Percentiles rank a stretch among this genome's conserved stretches.
These are phyloP conservation scores for Linum tenue DNA, from an alignment of 345 rosid species.

Conservation along the genomic window DNA sequence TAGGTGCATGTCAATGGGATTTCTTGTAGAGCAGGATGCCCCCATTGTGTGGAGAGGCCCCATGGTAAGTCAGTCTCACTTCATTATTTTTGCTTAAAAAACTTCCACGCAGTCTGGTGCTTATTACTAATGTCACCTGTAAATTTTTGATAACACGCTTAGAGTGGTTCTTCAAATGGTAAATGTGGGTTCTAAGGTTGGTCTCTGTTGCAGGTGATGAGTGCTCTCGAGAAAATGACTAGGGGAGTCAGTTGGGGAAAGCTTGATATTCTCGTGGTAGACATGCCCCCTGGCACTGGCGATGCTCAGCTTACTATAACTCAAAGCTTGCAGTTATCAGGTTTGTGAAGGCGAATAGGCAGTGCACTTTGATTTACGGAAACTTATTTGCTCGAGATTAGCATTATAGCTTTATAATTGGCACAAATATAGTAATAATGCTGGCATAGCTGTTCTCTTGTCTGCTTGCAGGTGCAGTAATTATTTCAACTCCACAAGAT, in stretches of 20 bases:
- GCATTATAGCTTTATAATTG: not conserved
- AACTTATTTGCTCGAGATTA: not conserved
- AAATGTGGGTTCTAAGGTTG: no score
- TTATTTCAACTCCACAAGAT: conserved; percentile 98
- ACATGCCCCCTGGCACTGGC: conserved; percentile 81
- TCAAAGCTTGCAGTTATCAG: conserved; percentile 61
- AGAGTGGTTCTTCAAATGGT: no score
- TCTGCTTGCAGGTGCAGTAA: conserved; percentile 53
- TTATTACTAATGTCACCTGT: not conserved
- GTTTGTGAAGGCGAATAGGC: conserved; percentile 15
- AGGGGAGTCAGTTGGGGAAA: conserved; percentile 63
- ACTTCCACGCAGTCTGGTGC: not conserved
- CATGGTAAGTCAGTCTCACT: conserved; percentile 38
- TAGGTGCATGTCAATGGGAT: conserved; percentile 92
- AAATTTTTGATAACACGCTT: not conserved
- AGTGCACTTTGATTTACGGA: not conserved
- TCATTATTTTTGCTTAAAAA: not conserved
- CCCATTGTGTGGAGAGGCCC: conserved; percentile 95
- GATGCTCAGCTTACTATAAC: conserved; percentile 61
- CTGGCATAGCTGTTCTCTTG: no score
- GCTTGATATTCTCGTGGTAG: conserved; percentile 66
- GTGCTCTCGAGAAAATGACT: conserved; percentile 56
- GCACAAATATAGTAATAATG: no score
- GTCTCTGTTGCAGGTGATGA: conserved; percentile 41
- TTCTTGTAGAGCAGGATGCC: conserved; percentile 81